Conservation (phyloP, 192 early-diverging fungal genomes). For the Backusella liffmaniae region DNA sequence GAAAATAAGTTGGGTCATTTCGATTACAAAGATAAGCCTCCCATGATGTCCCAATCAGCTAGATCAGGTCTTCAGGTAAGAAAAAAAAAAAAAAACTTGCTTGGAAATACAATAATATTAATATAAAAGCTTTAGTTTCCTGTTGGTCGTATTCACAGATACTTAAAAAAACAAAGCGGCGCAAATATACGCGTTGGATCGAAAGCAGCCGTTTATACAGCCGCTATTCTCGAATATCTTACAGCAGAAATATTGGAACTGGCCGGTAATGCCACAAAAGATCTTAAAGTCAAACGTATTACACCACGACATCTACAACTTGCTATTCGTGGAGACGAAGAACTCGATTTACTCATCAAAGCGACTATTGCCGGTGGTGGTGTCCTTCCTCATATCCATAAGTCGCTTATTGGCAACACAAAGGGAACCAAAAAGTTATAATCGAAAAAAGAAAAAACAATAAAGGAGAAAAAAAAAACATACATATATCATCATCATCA, state of each 20-base stretch:
- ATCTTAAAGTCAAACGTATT: conserved; percentile 89
- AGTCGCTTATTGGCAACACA: conserved; percentile 53
- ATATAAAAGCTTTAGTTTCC: conserved; percentile 64
- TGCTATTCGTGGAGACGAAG: conserved; percentile 91
- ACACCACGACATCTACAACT: conserved; percentile 88
- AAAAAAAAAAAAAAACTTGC: not conserved
- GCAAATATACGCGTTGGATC: conserved; percentile 85
- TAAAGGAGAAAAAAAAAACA: not conserved
- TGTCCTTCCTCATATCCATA: conserved; percentile 74
- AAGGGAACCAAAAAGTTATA: conserved; percentile 47
- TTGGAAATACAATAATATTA: not conserved
- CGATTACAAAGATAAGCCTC: conserved; percentile 41
- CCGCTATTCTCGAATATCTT: conserved; percentile 91
- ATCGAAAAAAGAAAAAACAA: not conserved
- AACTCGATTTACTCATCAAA: conserved; percentile 84
- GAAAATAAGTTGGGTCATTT: conserved; percentile 4
- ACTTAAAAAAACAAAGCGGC: conserved; percentile 78
- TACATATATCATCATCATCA: not conserved
- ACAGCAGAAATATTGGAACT: conserved; percentile 92
- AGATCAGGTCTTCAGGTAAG: conserved; percentile 62
- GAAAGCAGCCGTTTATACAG: conserved; percentile 89
- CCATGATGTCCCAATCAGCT: conserved; percentile 56
- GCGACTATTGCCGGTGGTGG: conserved; percentile 91
- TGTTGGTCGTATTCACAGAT: conserved; percentile 92
- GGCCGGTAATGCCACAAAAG: conserved; percentile 90